Evolutionary conservation across 768 basidiomycete genomes (phyloP).

Genomic region (Tylopilus sp.): DNA sequence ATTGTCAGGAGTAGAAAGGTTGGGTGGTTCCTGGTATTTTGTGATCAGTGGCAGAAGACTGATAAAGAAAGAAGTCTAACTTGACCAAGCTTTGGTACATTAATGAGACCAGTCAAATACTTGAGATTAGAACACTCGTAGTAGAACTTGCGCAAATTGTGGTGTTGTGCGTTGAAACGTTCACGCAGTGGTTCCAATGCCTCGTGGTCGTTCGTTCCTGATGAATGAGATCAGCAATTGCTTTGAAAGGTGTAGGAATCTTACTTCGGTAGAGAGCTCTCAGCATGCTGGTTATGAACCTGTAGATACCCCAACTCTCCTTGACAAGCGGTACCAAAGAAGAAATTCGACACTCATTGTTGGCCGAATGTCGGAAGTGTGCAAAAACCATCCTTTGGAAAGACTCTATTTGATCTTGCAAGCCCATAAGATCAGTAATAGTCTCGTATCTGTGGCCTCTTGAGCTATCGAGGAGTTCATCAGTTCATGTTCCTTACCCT

Average conservation of each 20-base stretch:
- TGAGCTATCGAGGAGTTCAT: constrained; percentile 9
- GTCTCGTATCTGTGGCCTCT: constrained; percentile 78
- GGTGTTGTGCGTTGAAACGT: constrained; percentile 88
- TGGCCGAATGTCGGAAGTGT: constrained; percentile 84
- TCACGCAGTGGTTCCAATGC: constrained; percentile 85
- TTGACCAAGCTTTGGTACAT: constrained; percentile 95
- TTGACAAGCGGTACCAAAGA: constrained; percentile 95
- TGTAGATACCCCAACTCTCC: constrained; percentile 98
- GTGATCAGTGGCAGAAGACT: neutral
- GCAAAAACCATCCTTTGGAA: constrained; percentile 98
- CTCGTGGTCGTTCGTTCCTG: constrained; percentile 87
- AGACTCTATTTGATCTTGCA: constrained; percentile 98
- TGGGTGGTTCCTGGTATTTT: constrained; percentile 83
- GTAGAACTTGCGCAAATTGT: constrained; percentile 94
- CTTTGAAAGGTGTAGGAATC: constrained; percentile 23
- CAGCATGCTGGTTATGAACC: constrained; percentile 98
- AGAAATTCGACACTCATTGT: constrained; percentile 97
- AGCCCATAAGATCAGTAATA: constrained; percentile 93
- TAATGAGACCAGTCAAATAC: constrained; percentile 95
- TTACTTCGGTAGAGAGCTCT: constrained; percentile 92
- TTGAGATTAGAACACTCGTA: constrained; percentile 99
- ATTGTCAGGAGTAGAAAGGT: constrained; percentile 76
- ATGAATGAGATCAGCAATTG: constrained; percentile 2
- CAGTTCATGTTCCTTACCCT: constrained; percentile 57
- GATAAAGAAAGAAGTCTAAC: constrained; percentile 35